Evolutionary conservation across 2,329 filamentous ascomycete genomes (phyloP), one percentile per base, ranked within the genome.

Genomic region (Pestalotiopsis fici): DNA sequence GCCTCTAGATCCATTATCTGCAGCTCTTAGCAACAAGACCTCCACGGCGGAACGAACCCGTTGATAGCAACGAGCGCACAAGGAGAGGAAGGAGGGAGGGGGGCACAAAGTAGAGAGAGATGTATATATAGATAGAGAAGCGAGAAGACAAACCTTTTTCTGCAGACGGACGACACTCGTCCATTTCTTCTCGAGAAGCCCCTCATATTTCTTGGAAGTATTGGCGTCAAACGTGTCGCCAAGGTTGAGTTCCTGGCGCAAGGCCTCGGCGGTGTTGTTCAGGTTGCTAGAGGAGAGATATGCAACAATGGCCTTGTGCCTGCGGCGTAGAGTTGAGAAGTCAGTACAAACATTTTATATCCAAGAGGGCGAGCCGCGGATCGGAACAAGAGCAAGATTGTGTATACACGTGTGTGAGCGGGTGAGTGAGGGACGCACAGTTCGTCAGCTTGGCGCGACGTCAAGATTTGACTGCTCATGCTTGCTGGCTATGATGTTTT

Each of bases 161-260:
- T 98, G 95, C 79, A 98, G 81, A 69, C 95, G 88, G 75, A 98
- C 94, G 31, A 98, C 92, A 75, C 94, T 96, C 23, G 95, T 98
- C 95, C 95, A 98, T 85, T 98, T 98, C 88, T 97, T 98, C 86
- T 98, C 95, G 72, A 98, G 82, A 31, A 98, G 82, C 1, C 93
- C 93, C 81, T 97, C 94, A 82, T 98, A 98, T 82, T 97, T 97
- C 84, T 97, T 97, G 64, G 91, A 87, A 23, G 93, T 97, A 21
- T 88, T 87, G 69, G 92, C 86, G 77, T 97, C 94, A 74, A 97
- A 95, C 60, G 82, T 82, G 66, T 88, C 88, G 64, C 90, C 87
- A 4, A 97, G 86, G 66, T 87, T 86, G n/a, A 93, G 82, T 79
- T 98, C 95, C 75, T 92, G 86, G 69, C 94, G 89, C 68, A 98